Evolutionary conservation across 768 basidiomycete genomes (phyloP).

Genomic region (Tulasnella sp.): DNA sequence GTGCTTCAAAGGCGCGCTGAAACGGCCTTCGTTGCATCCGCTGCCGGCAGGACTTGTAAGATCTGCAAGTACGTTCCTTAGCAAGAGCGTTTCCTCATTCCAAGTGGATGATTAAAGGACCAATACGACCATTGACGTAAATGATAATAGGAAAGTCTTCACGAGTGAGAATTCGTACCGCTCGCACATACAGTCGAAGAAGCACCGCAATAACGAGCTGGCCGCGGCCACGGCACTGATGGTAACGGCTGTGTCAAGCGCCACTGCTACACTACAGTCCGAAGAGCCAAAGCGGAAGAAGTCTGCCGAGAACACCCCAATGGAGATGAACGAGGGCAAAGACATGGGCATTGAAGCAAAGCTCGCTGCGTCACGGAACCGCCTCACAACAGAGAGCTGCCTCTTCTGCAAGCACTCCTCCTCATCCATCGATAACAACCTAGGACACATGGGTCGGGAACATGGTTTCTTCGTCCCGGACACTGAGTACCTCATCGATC

Average conservation of each 20-base stretch:
- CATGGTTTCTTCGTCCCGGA: slow-evolving; percentile 98
- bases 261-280: slow-evolving; percentile 8
- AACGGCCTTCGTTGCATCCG: slow-evolving; percentile 54
- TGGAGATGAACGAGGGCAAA: slow-evolving; percentile 27
- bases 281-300: slow-evolving; percentile 1
- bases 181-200: slow-evolving; percentile 80
- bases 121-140: no score
- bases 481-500: slow-evolving; percentile 76
- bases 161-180: slow-evolving; percentile 80
- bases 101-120: neutral
- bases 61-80: slow-evolving; percentile 61
- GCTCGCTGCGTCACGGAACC: slow-evolving; percentile 57
- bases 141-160: slow-evolving; percentile 77
- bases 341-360: slow-evolving; percentile 57
- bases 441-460: slow-evolving; percentile 72
- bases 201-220: slow-evolving; percentile 69
- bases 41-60: slow-evolving; percentile 53
- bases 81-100: neutral
- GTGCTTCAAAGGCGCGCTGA: slow-evolving; percentile 68
- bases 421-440: slow-evolving; percentile 47
- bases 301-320: neutral
- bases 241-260: slow-evolving; percentile 1
- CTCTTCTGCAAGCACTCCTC: slow-evolving; percentile 67
- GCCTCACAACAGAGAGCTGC: slow-evolving; percentile 54
- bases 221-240: slow-evolving; percentile 31